Conservation (phyloP, 352 stramenopile genomes). For the Phytophthora pinifolia region DNA sequence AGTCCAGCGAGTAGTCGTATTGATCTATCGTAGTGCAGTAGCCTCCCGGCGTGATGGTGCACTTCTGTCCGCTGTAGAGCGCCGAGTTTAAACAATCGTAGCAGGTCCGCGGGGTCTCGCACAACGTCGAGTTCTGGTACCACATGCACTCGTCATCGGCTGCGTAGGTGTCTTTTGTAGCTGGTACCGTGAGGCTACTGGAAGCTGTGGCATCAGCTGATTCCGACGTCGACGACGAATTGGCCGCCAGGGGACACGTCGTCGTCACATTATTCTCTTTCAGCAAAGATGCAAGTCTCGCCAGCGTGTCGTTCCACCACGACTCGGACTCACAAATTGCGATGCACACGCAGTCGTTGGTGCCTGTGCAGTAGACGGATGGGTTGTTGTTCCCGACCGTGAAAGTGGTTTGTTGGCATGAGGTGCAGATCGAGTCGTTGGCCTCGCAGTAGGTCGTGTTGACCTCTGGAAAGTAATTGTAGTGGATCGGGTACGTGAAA, state of each 20-base stretch:
- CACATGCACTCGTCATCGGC: conserved; percentile 52
- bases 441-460: conserved; percentile 60
- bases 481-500: conserved; percentile 41
- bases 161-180: conserved; percentile 39
- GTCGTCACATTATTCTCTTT: conserved; percentile 19
- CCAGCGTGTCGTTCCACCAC: conserved; percentile 47
- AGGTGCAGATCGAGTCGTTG: conserved; percentile 38
- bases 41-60: conserved; percentile 51
- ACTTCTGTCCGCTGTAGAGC: conserved; percentile 41
- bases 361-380: conserved; percentile 51
- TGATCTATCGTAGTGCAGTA: conserved; percentile 53
- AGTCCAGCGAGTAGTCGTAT: conserved; percentile 48
- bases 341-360: conserved; percentile 48
- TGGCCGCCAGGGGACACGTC: conserved; percentile 36
- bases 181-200: conserved; percentile 14
- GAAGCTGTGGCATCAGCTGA: conserved; percentile 8
- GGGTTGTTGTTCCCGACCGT: conserved; percentile 37
- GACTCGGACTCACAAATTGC: conserved; percentile 46
- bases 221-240: conserved; percentile 29
- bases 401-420: conserved; percentile 41
- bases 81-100: conserved; percentile 60
- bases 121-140: conserved; percentile 64
- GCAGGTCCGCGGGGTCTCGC: conserved; percentile 42
- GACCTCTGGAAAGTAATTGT: conserved; percentile 58
- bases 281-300: conserved; percentile 29